Evolutionary conservation across 164 flowering plant genomes (phyloP), one percentile per base, ranked within the genome.

Genomic region (Nymphaea colorata): DNA sequence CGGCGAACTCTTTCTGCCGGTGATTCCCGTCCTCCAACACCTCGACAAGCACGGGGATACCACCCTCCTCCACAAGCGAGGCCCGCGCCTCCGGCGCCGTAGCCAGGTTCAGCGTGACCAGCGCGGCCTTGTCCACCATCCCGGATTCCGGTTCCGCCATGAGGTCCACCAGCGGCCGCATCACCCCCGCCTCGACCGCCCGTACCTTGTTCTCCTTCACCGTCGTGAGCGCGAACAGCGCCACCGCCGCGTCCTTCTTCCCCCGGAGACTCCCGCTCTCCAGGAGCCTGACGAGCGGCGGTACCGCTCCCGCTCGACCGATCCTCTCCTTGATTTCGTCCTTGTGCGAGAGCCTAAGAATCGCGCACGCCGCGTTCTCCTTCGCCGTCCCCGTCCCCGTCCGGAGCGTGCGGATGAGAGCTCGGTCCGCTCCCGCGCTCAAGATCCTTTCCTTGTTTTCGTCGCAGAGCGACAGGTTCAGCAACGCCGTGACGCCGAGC

Each of bases 321-420:
- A 90, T 90, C 12, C 77, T 70, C 25, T 63, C 43, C 76, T 88
- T 90, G 76, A 80, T 80, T 69, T 86, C 89, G 57, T 87, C 95
- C 0, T 79, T 6, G 61, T 86, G 89, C 41, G 95, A 84, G 4
- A 93, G 81, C 8, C 95, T 82, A 8, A 90, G 85, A 63, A 93
- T 82, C 63, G 98, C 93, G 64, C 95, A 90, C 3, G 98, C 98
- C 0, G 98, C 79, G 86, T 90, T 93, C 79, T 93, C 96, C 66
- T 77, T 82, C 6, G 95, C 82, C 41, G 88, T 85, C 8, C 90
- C 8, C 2, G 89, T 86, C 10, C 98, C 98, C 12, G 74, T 53
- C 55, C 67, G 81, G 17, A 93, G 75, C 6, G 93, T 90, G 67
- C 77, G 70, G 3, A 87, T 86, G 0, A 93, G 72, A 15, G 96